Evolutionary conservation across 305 asterid species (phyloP), one percentile per base, ranked within the genome.

Genomic region (Ilex paraguariensis): DNA sequence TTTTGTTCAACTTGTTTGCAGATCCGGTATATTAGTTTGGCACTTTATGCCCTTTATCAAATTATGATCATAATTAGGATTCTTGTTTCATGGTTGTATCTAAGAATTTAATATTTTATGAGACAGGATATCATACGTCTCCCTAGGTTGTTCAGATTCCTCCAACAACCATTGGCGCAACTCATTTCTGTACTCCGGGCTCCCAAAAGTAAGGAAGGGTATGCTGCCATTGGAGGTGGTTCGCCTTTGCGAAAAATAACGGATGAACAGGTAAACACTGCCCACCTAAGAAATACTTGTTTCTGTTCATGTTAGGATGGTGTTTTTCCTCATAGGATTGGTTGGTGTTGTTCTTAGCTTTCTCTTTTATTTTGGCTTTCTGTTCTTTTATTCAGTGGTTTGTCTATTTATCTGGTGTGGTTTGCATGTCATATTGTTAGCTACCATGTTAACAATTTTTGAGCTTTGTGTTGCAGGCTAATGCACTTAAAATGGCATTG

Each of bases 221-320:
- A 89, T 80, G 95, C 97, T 79, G 83, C 98, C 70, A 92, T 89
- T 71, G 97, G 98, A 67, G 98, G 98, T 51, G 98, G 98, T 70
- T 92, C 98, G 11, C 98, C 98, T 63, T 69, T 92, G 65, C 96
- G 95, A 68, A 87, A 78, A 73, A 89, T 89, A 65, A 92, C 98
- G 7, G 74, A 92, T 58, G 96, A 89, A 71, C 96, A 92, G 95
- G 98, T 89, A 68, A 36, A 21, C 30, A 33, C 16, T 42, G 31
- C 51, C 39, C 12, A 59, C 13, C 31, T 15, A 36, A 46, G 42
- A 36, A 36, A 36, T 36, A 4, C 42, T 36, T 36, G 42, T 5
- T 36, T 36, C 42, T 36, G 42, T 36, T 36, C 42, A 36, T 36
- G 42, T 36, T 36, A 36, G 9, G 42, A 8, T 36, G 42, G 6